Evolutionary conservation across 108 stramenopile species (phyloP), one percentile per base, ranked within the genome.

Genomic region (Cafeteria roenbergensis): DNA sequence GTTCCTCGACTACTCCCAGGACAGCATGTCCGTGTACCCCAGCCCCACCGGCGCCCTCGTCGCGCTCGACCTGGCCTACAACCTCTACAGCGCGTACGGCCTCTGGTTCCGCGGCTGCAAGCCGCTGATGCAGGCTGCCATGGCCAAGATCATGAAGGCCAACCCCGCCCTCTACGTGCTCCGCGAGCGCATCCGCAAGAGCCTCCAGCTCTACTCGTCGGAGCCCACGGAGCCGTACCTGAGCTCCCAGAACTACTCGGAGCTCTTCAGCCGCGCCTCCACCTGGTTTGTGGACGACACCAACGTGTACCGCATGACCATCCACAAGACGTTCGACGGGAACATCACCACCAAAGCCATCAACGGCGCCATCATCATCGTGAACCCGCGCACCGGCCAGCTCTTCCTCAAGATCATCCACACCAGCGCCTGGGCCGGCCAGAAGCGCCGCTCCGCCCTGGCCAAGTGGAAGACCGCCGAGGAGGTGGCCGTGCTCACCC

Each of bases 381-480:
- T 99, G 80, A 99, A 99, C 72, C 97, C 97, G 52, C 76, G 94
- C 27, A 93, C 94, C 31, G 97, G 97, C 0, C 93, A 94, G 71
- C 79, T 99, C 33, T 96, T 95, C 79, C 73, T 99, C 30, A 96
- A 96, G 81, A 92, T 99, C 63, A 95, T 96, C 64, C 97, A 99
- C 84, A 99, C 97, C 22, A 86, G 85, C 73, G 94, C 95, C 34
- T 99, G 97, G 97, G 93, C 94, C 32, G 97, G 97, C 17, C 97
- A 99, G 74, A 99, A 99, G 73, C 94, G 97, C 58, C 86, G 93
- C 26, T 90, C 90, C 0, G 92, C 94, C 81, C 89, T 99, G 50
- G 97, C 97, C 0, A 95, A 96, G 78, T 99, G 97, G 97, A 99
- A 99, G 78, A 99, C 97, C 26, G 93, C 97, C 14, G 97, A 99